A percentile compares a stretch with the other conserved stretches of the same genome.
These are phyloP conservation scores for Coniochaeta sp. DNA, from an alignment of 2,329 filamentous ascomycete species.

Conservation along the genomic window DNA sequence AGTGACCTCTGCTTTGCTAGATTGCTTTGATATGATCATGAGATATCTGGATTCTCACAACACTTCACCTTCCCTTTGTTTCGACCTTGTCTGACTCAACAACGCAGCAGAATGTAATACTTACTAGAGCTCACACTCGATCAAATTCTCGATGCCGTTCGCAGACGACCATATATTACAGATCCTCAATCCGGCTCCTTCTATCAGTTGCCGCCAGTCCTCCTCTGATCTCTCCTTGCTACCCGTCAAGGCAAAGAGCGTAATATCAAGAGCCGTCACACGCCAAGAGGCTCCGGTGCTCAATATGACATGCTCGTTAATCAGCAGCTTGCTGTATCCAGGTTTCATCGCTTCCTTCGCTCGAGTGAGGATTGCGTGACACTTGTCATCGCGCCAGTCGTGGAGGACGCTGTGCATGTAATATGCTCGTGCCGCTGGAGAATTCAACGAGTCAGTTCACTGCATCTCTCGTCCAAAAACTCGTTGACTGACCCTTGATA, in stretches of 20 bases:
- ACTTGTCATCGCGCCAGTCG: conserved; percentile 27
- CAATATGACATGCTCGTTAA: conserved; percentile 26
- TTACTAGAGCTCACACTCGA: conserved; percentile 22
- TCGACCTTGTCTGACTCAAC: too few relatives aligned
- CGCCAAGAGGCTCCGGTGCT: conserved; percentile 23
- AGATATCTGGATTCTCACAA: too few relatives aligned
- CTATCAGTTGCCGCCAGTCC: conserved; percentile 26
- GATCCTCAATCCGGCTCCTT: conserved; percentile 25
- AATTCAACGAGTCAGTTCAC: background rate
- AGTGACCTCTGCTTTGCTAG: too few relatives aligned
- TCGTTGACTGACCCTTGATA: conserved; percentile 22
- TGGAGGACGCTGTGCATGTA: conserved; percentile 29
- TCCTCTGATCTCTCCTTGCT: conserved; percentile 26
- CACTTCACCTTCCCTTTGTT: too few relatives aligned
- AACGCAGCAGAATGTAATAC: background rate
- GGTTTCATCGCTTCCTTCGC: conserved; percentile 21
- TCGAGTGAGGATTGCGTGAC: conserved; percentile 21
- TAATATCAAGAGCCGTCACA: conserved; percentile 27
- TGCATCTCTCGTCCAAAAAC: background rate
- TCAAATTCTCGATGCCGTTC: conserved; percentile 27
- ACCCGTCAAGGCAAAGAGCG: conserved; percentile 24
- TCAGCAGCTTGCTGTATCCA: conserved; percentile 21
- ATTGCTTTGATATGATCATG: too few relatives aligned
- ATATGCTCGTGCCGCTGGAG: conserved; percentile 22
- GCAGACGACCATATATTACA: conserved; percentile 23